Evolutionary conservation across 768 basidiomycete species (phyloP), one percentile per base, ranked within the genome.

Genomic region (Tephrocybe rancida): DNA sequence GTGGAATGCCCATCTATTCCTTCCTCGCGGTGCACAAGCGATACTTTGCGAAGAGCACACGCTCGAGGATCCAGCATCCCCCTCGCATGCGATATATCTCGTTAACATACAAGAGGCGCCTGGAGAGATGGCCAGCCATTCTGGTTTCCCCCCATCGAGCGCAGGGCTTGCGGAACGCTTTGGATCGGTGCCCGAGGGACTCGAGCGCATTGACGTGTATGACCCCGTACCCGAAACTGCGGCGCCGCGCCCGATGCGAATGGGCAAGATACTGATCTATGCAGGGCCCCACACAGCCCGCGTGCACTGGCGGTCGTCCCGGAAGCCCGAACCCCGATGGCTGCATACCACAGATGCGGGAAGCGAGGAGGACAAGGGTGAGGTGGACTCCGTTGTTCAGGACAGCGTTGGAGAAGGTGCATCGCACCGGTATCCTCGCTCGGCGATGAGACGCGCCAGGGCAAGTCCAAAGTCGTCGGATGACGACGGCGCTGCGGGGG

Each of bases 131-230:
- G 26, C 10, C 16, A 19, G 29, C 18, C 8, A 24, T 22, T 10
- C 25, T 16, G 38, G 14, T 39, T 16, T 2, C 22, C 13, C 10
- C 4, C 37, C 37, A 30, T 26, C 26, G 16, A 18, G 26, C 1
- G 27, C 37, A 13, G 37, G 25, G 1, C 32, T 54, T 11, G 52
- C 30, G 1, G 45, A 48, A 21, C 45, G 38, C 16, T 54, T 48
- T 54, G 52, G 45, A 24, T 54, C 52, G 19, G 45, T 48, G n/a
- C 52, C 52, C 11, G 52, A 54, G n/a, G 52, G 52, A 3, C 45
- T 54, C 16, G 37, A 48, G 13, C 24, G 45, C 3, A 48, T 54
- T 16, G 44, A 46, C n/a, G 44, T 53, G 11, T 54, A 30, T 32
- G 46, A 54, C 21, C 45, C 52, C 18, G 10, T 48, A 9, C 47